Evolutionary conservation across 306 rosid genomes (phyloP).

Genomic region (Pueraria montana): DNA sequence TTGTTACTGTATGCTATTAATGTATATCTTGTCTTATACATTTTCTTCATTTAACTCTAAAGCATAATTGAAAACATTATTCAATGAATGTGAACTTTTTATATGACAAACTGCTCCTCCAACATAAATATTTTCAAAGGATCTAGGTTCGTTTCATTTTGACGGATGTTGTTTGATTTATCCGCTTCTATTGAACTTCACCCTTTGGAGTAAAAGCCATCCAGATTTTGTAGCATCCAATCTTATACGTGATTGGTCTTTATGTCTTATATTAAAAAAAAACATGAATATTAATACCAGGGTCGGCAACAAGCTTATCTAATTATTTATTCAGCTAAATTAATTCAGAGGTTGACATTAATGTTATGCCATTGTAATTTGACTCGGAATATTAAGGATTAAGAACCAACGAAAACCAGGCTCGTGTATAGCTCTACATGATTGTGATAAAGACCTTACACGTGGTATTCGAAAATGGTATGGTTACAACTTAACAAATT

Average conservation of each 20-base stretch:
- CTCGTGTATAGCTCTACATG: background rate
- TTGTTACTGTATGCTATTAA: too few species aligned
- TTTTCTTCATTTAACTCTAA: background rate
- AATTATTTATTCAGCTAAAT: background rate
- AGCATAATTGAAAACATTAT: background rate
- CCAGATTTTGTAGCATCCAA: background rate
- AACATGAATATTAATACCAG: background rate
- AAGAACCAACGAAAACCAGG: slow-evolving; percentile 7
- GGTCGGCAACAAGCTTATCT: slow-evolving; percentile 13
- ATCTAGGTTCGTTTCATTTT: slow-evolving; percentile 12
- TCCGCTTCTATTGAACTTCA: background rate
- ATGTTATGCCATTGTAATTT: slow-evolving; percentile 6
- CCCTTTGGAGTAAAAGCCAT: background rate
- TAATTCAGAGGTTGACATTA: slow-evolving; percentile 31
- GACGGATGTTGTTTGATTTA: background rate
- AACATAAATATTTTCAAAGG: background rate
- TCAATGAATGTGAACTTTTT: background rate
- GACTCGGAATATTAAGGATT: slow-evolving; percentile 5
- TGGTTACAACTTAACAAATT: slow-evolving; percentile 46
- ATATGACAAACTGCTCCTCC: background rate
- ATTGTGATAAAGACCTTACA: background rate
- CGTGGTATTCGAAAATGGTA: slow-evolving; percentile 21
- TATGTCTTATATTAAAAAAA: background rate
- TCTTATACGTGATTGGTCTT: background rate
- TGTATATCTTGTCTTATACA: too few species aligned